Evolutionary conservation across 129 eudicot species (phyloP).

Genomic region (Ambrosia trifida): DNA sequence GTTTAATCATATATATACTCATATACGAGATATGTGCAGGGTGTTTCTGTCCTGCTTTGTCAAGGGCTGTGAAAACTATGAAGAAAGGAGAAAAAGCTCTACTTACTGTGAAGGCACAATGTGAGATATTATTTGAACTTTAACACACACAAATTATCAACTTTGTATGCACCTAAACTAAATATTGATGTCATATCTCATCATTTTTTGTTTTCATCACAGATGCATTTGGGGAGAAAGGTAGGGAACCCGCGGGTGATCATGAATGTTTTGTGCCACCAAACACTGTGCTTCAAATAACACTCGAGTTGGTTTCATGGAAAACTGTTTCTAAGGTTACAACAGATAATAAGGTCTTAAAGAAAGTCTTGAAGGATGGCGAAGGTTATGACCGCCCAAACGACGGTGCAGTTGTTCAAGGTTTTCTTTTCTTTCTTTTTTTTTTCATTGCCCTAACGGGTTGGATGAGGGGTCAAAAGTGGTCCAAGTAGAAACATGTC

Average conservation of each 20-base stretch:
- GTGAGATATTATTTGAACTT: conserved; percentile 30
- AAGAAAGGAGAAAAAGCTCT: conserved; percentile 67
- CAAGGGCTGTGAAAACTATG: conserved; percentile 79
- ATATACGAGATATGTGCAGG: conserved; percentile 31
- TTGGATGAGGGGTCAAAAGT: neutral
- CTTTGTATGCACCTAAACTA: neutral
- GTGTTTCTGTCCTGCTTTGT: conserved; percentile 70
- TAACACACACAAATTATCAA: neutral
- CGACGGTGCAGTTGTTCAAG: conserved; percentile 67
- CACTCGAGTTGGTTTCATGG: conserved; percentile 66
- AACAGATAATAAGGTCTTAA: conserved; percentile 60
- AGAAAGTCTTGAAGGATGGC: conserved; percentile 59
- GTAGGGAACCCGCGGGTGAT: conserved; percentile 15
- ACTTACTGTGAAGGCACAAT: conserved; percentile 39
- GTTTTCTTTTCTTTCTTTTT: conserved; percentile 26
- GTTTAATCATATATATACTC: neutral
- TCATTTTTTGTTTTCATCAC: neutral
- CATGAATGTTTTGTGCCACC: conserved; percentile 31
- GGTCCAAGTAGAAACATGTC: neutral
- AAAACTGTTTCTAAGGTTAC: conserved; percentile 53
- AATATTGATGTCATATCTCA: conserved; percentile 12
- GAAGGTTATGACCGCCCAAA: conserved; percentile 65
- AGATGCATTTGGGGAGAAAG: conserved; percentile 43
- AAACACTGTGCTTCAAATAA: conserved; percentile 29
- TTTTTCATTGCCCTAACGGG: neutral